Percentiles rank a stretch among this genome's conserved stretches.
Evolutionary conservation across 1,139 yeast species (phyloP).

Genomic region (Pichia sorboxylosa): DNA sequence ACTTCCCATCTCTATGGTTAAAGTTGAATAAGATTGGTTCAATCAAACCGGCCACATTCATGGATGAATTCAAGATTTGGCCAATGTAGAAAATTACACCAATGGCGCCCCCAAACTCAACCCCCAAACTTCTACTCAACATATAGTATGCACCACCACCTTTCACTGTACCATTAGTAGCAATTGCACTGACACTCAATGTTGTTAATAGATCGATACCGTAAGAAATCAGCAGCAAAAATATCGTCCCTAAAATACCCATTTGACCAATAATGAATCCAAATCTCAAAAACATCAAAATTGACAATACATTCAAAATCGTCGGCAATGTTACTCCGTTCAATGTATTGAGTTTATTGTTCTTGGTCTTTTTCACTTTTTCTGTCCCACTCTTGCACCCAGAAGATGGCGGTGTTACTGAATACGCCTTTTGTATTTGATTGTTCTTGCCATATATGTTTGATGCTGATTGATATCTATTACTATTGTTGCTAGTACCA

Average conservation of each 20-base stretch:
- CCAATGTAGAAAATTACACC: constrained; percentile 71
- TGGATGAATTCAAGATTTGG: constrained; percentile 61
- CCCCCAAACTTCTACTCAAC: constrained; percentile 71
- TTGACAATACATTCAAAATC: constrained; percentile 62
- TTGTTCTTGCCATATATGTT: too few relatives aligned
- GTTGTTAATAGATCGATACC: constrained; percentile 58
- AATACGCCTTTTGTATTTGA: too few relatives aligned
- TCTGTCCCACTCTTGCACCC: too few relatives aligned
- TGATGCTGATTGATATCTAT: too few relatives aligned
- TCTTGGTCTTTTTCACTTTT: too few relatives aligned
- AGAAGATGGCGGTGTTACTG: too few relatives aligned
- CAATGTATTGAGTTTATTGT: constrained; percentile 55
- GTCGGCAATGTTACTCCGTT: constrained; percentile 76
- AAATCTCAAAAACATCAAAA: constrained; percentile 68
- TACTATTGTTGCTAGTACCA: too few relatives aligned
- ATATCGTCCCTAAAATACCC: constrained; percentile 56
- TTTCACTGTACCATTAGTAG: constrained; percentile 72
- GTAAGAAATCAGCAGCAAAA: constrained; percentile 49
- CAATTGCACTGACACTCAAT: constrained; percentile 63
- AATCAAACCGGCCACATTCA: constrained; percentile 70
- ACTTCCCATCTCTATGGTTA: constrained; percentile 45
- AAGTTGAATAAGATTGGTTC: constrained; percentile 65
- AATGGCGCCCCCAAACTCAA: constrained; percentile 77
- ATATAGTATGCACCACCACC: constrained; percentile 82
- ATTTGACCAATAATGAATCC: constrained; percentile 73